Evolutionary conservation across 106 monocot species (phyloP), one percentile per base, ranked within the genome.

Genomic region (Acorus calamus): DNA sequence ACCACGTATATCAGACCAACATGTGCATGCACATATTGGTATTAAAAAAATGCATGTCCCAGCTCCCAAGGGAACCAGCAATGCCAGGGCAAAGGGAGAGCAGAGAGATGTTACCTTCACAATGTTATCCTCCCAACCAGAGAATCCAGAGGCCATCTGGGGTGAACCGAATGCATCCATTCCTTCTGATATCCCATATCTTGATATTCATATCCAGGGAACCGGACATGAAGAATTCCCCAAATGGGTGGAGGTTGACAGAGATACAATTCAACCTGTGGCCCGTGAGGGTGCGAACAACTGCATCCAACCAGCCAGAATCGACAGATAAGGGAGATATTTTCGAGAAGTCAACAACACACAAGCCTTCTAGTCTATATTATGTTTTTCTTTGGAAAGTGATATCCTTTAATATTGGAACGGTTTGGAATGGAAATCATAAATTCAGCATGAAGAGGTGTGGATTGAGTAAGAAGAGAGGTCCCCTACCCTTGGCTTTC

Each of bases 221-320:
- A 52, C 52, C 52, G 10, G 52, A 52, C 6, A 1, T 1, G 10
- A 52, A 10, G 52, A 52, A 52, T 10, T 52, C 52, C 10, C 52
- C 52, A 52, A 52, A 96, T 11, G 94, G 91, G 73, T 98, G 91
- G 62, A 98, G 91, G 66, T 98, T 88, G 61, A 91, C 80, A 49
- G 91, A 81, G 69, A 83, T 81, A 66, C 87, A 98, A 79, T 91
- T 91, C 7, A 88, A 98, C 62, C 96, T 80, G 56, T 98, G 91
- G 2, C 96, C 91, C n/a, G 96, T 98, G 3, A 91, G 75, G 59
- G 87, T 98, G 4, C 91, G 87, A 57, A 98, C 67, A 78, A 98
- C 91, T 88, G 69, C 52, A 76, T 42, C 3, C 14, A 61, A 66
- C 55, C 57, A 63, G 65, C 1, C 44, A 65, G 55, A 58, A 11